A percentile compares a stretch with the other conserved stretches of the same genome.
phyloP scores from a whole-genome alignment of 768 basidiomycete species.

The Lactarius psammicola region DNA sequence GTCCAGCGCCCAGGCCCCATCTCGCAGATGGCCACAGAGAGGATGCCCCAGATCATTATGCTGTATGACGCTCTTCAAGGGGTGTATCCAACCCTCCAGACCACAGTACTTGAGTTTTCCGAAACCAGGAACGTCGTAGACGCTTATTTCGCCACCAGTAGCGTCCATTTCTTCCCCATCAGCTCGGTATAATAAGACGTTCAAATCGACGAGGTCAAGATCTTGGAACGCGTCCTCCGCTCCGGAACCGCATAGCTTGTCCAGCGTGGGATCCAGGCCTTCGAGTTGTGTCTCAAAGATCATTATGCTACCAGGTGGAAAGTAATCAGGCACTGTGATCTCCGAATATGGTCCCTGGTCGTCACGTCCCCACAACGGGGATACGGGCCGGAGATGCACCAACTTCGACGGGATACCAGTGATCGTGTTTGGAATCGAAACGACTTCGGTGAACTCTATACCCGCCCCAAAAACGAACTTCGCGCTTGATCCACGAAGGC shows the following conservation, averaged over 20 bases:
- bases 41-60: conserved; percentile 94
- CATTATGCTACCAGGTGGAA: conserved; percentile 96
- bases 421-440: conserved; percentile 51
- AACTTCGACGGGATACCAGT: conserved; percentile 73
- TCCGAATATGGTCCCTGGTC: conserved; percentile 69
- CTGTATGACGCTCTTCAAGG: conserved; percentile 76
- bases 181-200: conserved; percentile 79
- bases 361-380: conserved; percentile 62
- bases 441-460: conserved; percentile 62
- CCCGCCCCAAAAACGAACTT: conserved; percentile 80
- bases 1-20: conserved; percentile 91
- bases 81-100: conserved; percentile 96
- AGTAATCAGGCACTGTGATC: conserved; percentile 79
- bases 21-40: conserved; percentile 81
- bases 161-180: conserved; percentile 93
- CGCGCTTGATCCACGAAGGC: conserved; percentile 74
- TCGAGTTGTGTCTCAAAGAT: conserved; percentile 85
- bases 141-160: conserved; percentile 75
- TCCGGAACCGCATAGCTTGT: conserved; percentile 66
- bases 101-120: conserved; percentile 89
- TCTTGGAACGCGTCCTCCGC: conserved; percentile 70
- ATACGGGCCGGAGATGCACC: conserved; percentile 57
- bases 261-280: conserved; percentile 67
- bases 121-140: conserved; percentile 73
- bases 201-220: conserved; percentile 84